Conservation (phyloP, 1,284 basidiomycete species). For the Sporisorium scitamineum region DNA sequence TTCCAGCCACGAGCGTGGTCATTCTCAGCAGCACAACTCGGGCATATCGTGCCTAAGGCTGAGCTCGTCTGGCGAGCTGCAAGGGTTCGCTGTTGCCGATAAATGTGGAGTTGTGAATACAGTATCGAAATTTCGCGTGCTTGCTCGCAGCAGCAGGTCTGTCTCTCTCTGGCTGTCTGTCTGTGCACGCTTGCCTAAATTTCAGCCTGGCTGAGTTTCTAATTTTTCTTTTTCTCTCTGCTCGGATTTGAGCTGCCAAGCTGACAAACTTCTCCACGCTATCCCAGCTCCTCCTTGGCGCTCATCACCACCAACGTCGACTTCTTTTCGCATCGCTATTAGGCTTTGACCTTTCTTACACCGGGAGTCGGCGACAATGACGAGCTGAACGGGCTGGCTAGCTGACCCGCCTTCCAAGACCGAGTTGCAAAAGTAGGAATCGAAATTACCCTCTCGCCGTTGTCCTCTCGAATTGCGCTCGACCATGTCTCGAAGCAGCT, state of each 20-base stretch:
- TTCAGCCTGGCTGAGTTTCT: not conserved
- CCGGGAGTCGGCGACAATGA: not conserved
- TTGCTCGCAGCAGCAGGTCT: no score
- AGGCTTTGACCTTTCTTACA: not conserved
- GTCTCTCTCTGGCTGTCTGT: no score
- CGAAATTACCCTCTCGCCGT: not conserved
- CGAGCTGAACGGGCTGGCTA: not conserved
- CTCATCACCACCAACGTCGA: not conserved
- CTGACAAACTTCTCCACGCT: not conserved
- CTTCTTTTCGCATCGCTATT: not conserved
- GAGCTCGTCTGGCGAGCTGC: not conserved
- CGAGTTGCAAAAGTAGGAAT: not conserved
- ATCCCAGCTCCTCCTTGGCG: not conserved
- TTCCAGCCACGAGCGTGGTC: not conserved
- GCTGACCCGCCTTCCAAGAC: not conserved
- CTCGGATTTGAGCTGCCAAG: not conserved
- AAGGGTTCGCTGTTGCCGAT: not conserved
- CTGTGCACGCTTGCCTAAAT: no score
- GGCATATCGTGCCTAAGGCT: no score
- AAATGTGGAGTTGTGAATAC: not conserved
- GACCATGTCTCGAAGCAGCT: conserved; percentile 21
- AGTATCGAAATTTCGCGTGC: no score
- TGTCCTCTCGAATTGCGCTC: not conserved
- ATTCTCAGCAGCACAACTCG: not conserved
- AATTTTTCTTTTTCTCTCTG: not conserved